These are phyloP conservation scores for Pontederia paniculata DNA, from an alignment of 176 grass and related monocot species.

Conservation along the genomic window DNA sequence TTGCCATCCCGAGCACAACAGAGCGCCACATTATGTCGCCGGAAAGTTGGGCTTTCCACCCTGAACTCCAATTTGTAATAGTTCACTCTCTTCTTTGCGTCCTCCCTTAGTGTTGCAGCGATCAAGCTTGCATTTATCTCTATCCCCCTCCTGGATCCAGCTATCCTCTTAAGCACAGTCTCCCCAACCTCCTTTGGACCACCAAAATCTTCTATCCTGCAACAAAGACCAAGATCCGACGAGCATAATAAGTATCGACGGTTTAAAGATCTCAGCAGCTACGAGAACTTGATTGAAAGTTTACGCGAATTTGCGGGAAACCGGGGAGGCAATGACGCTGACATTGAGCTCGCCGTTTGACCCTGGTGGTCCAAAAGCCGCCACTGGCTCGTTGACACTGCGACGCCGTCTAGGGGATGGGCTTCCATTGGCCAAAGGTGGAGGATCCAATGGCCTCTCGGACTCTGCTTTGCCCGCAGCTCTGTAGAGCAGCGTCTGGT, in stretches of 20 bases:
- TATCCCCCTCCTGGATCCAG: conserved; percentile 36
- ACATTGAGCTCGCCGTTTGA: conserved; percentile 85
- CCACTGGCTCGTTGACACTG: conserved; percentile 48
- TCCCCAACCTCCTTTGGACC: conserved; percentile 71
- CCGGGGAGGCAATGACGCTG: conserved; percentile 70
- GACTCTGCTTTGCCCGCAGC: conserved; percentile 49
- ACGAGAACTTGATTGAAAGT: not conserved
- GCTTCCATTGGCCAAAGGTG: conserved; percentile 25
- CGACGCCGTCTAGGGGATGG: conserved; percentile 6
- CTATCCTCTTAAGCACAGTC: conserved; percentile 72
- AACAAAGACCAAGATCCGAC: not conserved
- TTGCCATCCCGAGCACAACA: conserved; percentile 61
- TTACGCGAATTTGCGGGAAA: conserved; percentile 71
- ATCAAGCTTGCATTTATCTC: conserved; percentile 69
- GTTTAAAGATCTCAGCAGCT: not conserved
- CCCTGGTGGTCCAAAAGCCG: conserved; percentile 75
- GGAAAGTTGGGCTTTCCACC: conserved; percentile 54
- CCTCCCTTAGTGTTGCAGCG: conserved; percentile 50
- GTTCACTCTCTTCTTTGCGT: conserved; percentile 34
- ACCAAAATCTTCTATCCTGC: conserved; percentile 74
- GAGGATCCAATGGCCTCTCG: conserved; percentile 62
- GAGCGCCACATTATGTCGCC: conserved; percentile 66
- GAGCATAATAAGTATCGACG: not conserved
- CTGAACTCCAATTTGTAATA: conserved; percentile 86
- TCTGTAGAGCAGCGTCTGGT: conserved; percentile 69